Conservation (phyloP, 2,329 filamentous ascomycete species). For the Neofusicoccum sp. region DNA sequence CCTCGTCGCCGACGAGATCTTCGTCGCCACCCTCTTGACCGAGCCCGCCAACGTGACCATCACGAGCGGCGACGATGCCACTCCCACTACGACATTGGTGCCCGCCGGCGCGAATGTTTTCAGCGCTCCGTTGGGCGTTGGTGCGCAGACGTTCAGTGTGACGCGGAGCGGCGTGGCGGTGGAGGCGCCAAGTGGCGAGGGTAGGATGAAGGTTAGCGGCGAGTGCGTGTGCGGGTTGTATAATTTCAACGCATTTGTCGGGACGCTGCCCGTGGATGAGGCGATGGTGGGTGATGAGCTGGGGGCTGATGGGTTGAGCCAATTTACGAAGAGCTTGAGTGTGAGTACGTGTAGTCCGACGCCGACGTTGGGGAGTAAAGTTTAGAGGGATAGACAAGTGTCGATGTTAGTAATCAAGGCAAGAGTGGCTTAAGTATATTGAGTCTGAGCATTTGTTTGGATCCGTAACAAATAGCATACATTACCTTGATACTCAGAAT, state of each 20-base stretch:
- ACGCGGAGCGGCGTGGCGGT: slow-evolving; percentile 24
- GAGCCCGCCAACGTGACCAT: slow-evolving; percentile 38
- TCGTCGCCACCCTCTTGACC: slow-evolving; percentile 52
- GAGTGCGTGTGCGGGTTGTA: slow-evolving; percentile 54
- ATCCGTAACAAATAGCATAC: too few species aligned
- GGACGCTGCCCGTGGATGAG: slow-evolving; percentile 44
- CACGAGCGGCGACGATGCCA: slow-evolving; percentile 47
- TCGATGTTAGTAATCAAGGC: too few species aligned
- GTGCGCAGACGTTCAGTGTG: slow-evolving; percentile 19
- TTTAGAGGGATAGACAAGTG: too few species aligned
- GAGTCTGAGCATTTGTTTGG: too few species aligned
- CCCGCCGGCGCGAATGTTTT: slow-evolving; percentile 25
- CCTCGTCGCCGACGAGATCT: slow-evolving; percentile 51
- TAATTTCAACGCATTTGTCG: slow-evolving; percentile 58
- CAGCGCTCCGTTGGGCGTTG: slow-evolving; percentile 21
- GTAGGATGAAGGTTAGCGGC: slow-evolving; percentile 50
- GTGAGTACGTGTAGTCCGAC: slow-evolving; percentile 16
- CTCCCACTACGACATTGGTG: slow-evolving; percentile 43
- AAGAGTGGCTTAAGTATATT: too few species aligned
- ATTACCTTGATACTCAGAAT: too few species aligned
- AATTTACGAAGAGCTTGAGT: slow-evolving; percentile 21
- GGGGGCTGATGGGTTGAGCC: slow-evolving; percentile 20
- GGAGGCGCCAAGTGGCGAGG: slow-evolving; percentile 44
- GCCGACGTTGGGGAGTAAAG: background rate
- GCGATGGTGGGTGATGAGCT: slow-evolving; percentile 25